phyloP scores from a whole-genome alignment of 768 basidiomycete species.

The Holtermanniella nyarrowii region DNA sequence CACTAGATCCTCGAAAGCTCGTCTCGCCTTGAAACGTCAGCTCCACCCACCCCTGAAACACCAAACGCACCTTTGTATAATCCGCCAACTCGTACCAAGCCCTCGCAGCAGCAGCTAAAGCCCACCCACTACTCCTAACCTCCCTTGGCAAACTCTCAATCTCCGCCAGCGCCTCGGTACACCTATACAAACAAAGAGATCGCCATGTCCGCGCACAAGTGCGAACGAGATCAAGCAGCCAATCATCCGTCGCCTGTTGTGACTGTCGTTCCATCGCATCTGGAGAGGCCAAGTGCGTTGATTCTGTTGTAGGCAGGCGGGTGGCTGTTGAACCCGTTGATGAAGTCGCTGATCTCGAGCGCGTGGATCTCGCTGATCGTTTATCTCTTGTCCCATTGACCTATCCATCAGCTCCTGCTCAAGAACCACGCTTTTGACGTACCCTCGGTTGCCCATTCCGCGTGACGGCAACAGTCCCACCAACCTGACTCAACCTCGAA shows the following conservation, averaged over 20 bases:
- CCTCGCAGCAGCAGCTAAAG: constrained; percentile 70
- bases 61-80: constrained; percentile 64
- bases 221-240: constrained; percentile 69
- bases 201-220: constrained; percentile 71
- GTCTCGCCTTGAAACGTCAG: constrained; percentile 53
- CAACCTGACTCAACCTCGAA: constrained; percentile 6
- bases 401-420: neutral
- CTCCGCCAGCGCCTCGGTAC: constrained; percentile 60
- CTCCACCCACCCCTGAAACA: neutral
- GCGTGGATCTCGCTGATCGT: constrained; percentile 1
- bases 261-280: constrained; percentile 13
- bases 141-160: constrained; percentile 63
- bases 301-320: constrained; percentile 5
- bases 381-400: constrained; percentile 5
- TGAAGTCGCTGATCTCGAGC: constrained; percentile 23
- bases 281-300: constrained; percentile 13
- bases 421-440: neutral
- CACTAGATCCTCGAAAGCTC: constrained; percentile 73
- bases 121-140: constrained; percentile 66
- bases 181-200: constrained; percentile 65
- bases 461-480: too few species aligned
- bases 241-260: constrained; percentile 60
- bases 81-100: constrained; percentile 84
- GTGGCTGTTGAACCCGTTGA: constrained; percentile 3
- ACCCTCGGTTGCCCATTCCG: too few species aligned